phyloP scores from a whole-genome alignment of 1,139 yeast genomes.

The Taphrina populina region DNA sequence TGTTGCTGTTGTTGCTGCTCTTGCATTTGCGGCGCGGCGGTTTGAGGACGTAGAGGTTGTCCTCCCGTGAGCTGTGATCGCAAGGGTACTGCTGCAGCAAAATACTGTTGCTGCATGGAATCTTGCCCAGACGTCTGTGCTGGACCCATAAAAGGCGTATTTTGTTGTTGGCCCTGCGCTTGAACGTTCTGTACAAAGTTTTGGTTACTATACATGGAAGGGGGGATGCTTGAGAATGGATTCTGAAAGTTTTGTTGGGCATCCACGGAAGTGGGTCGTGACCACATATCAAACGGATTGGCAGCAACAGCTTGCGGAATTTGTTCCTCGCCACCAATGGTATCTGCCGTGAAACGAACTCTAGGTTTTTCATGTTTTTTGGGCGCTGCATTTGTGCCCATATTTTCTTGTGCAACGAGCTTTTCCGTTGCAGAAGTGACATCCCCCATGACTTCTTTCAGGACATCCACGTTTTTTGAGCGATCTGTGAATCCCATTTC shows the following conservation, averaged over 20 bases:
- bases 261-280: slow-evolving; percentile 51
- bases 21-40: slow-evolving; percentile 41
- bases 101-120: slow-evolving; percentile 10
- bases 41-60: slow-evolving; percentile 39
- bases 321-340: slow-evolving; percentile 53
- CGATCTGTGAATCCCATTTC: slow-evolving; percentile 29
- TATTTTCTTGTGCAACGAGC: slow-evolving; percentile 43
- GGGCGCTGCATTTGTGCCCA: slow-evolving; percentile 55
- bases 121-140: slow-evolving; percentile 13
- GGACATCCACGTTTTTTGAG: slow-evolving; percentile 11
- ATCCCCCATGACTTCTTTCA: slow-evolving; percentile 30
- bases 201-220: slow-evolving; percentile 31
- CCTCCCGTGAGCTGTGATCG: slow-evolving; percentile 43
- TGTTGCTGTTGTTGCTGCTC: slow-evolving; percentile 35
- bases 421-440: slow-evolving; percentile 30
- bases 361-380: slow-evolving; percentile 54
- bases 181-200: slow-evolving; percentile 34
- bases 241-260: slow-evolving; percentile 44
- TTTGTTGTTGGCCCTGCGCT: slow-evolving; percentile 31
- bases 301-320: slow-evolving; percentile 49
- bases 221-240: slow-evolving; percentile 34
- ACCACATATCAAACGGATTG: slow-evolving; percentile 36
- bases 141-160: slow-evolving; percentile 30
- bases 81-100: slow-evolving; percentile 39
- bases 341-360: slow-evolving; percentile 50